Evolutionary conservation across 805 yeast species (phyloP).

Genomic region (Lipomyces yamanashiensis): DNA sequence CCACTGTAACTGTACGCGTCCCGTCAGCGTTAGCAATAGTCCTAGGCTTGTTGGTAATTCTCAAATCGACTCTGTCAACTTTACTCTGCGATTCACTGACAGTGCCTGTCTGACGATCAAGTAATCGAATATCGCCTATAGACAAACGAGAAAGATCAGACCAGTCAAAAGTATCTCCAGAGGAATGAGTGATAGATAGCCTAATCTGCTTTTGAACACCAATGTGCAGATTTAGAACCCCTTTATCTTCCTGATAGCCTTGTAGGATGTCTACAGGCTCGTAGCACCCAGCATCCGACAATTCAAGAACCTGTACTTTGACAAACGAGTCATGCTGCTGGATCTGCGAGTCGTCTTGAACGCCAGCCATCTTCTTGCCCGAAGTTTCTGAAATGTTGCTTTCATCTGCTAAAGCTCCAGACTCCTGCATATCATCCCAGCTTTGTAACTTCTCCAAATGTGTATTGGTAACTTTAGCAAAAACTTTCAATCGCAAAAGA

Average conservation of each 20-base stretch:
- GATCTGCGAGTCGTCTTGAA: neutral
- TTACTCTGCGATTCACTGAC: conserved; percentile 12
- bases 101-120: conserved; percentile 10
- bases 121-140: conserved; percentile 15
- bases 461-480: conserved; percentile 28
- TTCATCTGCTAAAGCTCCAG: neutral
- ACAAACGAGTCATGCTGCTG: conserved; percentile 33
- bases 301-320: conserved; percentile 30
- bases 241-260: conserved; percentile 22
- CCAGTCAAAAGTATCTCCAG: conserved; percentile 36
- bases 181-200: conserved; percentile 30
- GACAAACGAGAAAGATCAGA: conserved; percentile 22
- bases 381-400: neutral
- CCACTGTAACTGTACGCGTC: conserved; percentile 30
- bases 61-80: conserved; percentile 27
- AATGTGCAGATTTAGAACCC: conserved; percentile 20
- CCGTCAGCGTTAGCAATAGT: conserved; percentile 39
- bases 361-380: neutral
- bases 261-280: conserved; percentile 31
- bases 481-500: conserved; percentile 26
- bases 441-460: conserved; percentile 38
- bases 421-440: conserved; percentile 40
- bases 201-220: conserved; percentile 35
- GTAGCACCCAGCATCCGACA: conserved; percentile 29
- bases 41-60: conserved; percentile 20